Base-by-base conservation (phyloP, 352 stramenopile species). In the Achlya hypogyna region DNA sequence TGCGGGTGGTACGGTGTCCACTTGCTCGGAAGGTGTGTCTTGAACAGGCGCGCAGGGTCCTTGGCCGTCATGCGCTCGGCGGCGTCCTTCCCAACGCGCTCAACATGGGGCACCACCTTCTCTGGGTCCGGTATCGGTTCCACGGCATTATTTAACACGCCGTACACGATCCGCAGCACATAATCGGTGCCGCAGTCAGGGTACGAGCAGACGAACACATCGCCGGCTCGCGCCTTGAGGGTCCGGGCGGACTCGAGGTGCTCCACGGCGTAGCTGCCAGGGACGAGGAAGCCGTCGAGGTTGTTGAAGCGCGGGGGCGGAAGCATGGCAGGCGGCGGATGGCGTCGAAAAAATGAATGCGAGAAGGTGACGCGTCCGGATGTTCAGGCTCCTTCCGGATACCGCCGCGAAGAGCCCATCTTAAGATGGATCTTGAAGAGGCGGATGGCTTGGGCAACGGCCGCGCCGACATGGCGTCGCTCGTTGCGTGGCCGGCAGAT, bases 141-240 rank as follows among this genome's bases (percentile, higher is more conserved):
- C 10, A 71, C 73, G 25, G 73, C 54, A 35, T 80, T 75, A 8
- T 75, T 69, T 42, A 80, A 74, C 16, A 80, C 49, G 18, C 31
- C 35, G 25, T 34, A 51, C 8, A 64, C 54, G 38, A 64, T 35
- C 31, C 54, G 32, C 6, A 64, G 40, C 12, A 67, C 77, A 74
- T 65, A 80, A 14, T 71, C 74, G 2, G 72, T 80, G 9, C 74
- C 74, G 58, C 72, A 76, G 68, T 79, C 77, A 16, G 74, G 72
- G 56, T 80, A 80, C 6, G 74, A 75, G 16, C 70, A 71, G 25
- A 80, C 69, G 53, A 80, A 80, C 8, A 80, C 42, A 69, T 80
- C 74, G 45, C 72, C 60, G 56, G 68, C 47, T 56, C 72, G 67
- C 40, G 72, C 70, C 58, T 74, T 12, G 56, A 78, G 76, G 9